phyloP scores from a whole-genome alignment of 768 basidiomycete genomes.

The Lactarius sanguifluus region DNA sequence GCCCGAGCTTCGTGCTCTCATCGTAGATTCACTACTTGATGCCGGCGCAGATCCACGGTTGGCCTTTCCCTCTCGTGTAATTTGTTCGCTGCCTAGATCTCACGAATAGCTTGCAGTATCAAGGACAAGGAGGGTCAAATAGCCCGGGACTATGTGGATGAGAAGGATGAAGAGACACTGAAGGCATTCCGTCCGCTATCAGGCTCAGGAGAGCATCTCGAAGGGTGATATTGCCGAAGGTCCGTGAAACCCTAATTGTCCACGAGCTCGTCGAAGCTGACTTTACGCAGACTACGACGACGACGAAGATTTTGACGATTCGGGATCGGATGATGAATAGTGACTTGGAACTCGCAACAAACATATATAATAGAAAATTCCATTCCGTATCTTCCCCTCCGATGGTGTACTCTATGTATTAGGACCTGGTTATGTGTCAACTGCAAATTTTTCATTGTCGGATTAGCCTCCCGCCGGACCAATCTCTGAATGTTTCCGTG shows the following conservation, averaged over 20 bases:
- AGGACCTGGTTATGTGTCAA: constrained; percentile 12
- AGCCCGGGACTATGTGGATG: constrained; percentile 53
- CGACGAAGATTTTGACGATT: constrained; percentile 30
- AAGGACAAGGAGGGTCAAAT: constrained; percentile 67
- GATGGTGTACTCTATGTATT: constrained; percentile 20
- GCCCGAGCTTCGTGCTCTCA: constrained; percentile 49
- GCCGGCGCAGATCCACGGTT: constrained; percentile 75
- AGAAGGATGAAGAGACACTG: constrained; percentile 51
- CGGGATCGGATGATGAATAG: constrained; percentile 35
- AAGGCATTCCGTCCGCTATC: constrained; percentile 52
- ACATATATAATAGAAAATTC: constrained; percentile 25
- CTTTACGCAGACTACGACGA: constrained; percentile 34
- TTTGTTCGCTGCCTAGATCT: not conserved
- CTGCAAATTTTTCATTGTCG: constrained; percentile 27
- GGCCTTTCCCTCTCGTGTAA: constrained; percentile 29
- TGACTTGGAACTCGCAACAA: constrained; percentile 8
- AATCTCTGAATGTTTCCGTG: constrained; percentile 35
- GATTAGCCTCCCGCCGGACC: constrained; percentile 37
- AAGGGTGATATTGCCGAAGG: constrained; percentile 66
- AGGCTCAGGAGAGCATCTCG: constrained; percentile 52
- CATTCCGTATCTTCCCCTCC: constrained; percentile 1
- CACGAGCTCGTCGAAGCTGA: not conserved
- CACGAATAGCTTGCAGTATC: constrained; percentile 46
- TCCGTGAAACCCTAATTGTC: constrained; percentile 32
- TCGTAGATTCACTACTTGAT: constrained; percentile 68